Percentiles rank a stretch among this genome's conserved stretches.
Evolutionary conservation across 2,329 filamentous ascomycete species (phyloP).

Genomic region (Berkeleyomyces rouxiae): DNA sequence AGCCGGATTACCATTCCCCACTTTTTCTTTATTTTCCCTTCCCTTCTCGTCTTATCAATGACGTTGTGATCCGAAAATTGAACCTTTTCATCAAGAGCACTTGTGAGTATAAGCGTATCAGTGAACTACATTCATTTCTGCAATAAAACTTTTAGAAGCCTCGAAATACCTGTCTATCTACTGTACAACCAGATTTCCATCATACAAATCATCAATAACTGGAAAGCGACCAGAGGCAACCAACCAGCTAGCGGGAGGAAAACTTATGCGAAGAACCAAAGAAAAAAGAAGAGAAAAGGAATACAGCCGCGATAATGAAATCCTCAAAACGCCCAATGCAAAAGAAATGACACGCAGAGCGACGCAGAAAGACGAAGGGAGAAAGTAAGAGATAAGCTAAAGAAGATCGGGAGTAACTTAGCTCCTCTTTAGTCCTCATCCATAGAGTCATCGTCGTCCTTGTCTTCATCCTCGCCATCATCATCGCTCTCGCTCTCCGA

Average conservation of each 20-base stretch:
- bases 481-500: constrained; percentile 52
- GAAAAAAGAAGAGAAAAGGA: constrained; percentile 1
- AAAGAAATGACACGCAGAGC: background rate
- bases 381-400: background rate
- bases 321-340: constrained; percentile 2
- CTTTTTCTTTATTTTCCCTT: background rate
- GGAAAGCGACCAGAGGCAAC: background rate
- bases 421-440: constrained; percentile 31
- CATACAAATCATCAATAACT: constrained; percentile 8
- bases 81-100: background rate
- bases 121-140: background rate
- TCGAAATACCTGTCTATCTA: background rate
- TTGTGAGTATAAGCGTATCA: background rate
- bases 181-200: constrained; percentile 1
- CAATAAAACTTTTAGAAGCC: constrained; percentile 1
- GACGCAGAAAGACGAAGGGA: background rate
- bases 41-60: background rate
- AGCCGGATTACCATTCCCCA: background rate
- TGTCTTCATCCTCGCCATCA: constrained; percentile 28
- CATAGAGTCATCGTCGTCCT: constrained; percentile 35
- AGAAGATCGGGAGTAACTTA: background rate
- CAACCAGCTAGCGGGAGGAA: background rate
- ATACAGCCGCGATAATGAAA: constrained; percentile 1
- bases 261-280: background rate
- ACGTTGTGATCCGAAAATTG: background rate